Base-by-base conservation (phyloP, 2,329 filamentous ascomycete genomes). In the Penicillium palitans region DNA sequence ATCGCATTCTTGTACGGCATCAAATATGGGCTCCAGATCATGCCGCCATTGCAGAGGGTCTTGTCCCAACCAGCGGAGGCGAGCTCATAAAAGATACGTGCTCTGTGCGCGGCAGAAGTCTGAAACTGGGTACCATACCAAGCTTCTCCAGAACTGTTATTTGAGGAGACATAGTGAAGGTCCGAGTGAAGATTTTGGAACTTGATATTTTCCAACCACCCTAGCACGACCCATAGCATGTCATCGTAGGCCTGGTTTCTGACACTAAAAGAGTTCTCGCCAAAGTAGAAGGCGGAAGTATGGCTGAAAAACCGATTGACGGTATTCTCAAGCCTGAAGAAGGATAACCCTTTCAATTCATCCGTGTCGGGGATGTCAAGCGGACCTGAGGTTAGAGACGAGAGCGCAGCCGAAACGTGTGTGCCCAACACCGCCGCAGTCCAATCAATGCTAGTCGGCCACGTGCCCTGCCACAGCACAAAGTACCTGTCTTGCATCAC, bases 1-100 rank as follows among this genome's bases (percentile, higher is more conserved):
- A 98, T 96, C 62, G 93, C 91, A 69, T 98, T 98, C 72, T 97
- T 98, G 79, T 97, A 98, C 0, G 92, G 91, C 40, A 82, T 75
- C 29, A 93, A 78, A 37, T 85, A 84, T 3, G 91, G 91, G 65
- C 90, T 96, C 93, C 93, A 98, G 15, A 87, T 84, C 90, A 98
- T 96, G 45, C 93, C 93, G 24, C 93, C 93, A 5, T 84, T 84
- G 68, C 93, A 98, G 6, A 96, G 82, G 25, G 81, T 81, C 24
- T 84, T 89, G 70, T 96, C 90, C 91, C 93, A 98, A 6, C 93
- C 91, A 12, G 82, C 78, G 6, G 85, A 83, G 6, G 90, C 90
- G 39, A 96, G 78, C 31, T 93, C 89, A 83, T 93, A 96, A 76
- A 97, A 97, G 15, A 95, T 78, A 44, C 90, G 86, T 0, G 92